These are phyloP conservation scores for Aspergillus uvarum DNA, from an alignment of 2,329 filamentous ascomycete species.

Conservation along the genomic window DNA sequence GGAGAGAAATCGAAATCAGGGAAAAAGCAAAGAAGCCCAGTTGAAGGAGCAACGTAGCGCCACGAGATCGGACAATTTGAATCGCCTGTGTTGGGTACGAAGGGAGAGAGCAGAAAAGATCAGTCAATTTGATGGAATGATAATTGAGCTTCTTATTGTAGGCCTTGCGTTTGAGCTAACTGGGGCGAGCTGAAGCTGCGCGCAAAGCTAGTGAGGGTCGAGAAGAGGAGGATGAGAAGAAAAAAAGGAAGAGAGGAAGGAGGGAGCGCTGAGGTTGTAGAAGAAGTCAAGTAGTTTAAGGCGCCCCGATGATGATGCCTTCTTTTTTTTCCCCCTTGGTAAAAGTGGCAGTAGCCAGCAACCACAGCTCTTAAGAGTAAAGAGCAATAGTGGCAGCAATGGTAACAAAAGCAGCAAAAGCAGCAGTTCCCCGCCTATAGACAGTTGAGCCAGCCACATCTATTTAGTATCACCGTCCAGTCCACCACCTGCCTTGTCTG, in stretches of 20 bases:
- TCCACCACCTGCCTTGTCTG: background rate
- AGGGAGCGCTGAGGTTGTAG: background rate
- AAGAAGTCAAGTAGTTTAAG: background rate
- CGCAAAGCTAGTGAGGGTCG: background rate
- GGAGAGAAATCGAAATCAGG: background rate
- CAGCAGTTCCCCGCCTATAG: background rate
- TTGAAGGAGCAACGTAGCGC: conserved; percentile 12
- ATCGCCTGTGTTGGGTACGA: conserved; percentile 19
- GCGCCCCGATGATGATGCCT: background rate
- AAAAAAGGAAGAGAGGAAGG: background rate
- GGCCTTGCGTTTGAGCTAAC: background rate
- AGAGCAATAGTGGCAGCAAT: too few relatives aligned
- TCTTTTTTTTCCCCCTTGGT: background rate
- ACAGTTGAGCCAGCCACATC: background rate
- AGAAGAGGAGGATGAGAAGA: background rate
- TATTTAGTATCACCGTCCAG: background rate
- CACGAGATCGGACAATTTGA: conserved; percentile 10
- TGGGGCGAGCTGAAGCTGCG: background rate
- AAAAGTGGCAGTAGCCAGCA: too few relatives aligned
- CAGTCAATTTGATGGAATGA: background rate
- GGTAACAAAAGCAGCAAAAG: background rate
- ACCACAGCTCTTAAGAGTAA: too few relatives aligned
- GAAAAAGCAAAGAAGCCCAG: conserved; percentile 2
- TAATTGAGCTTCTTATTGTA: background rate
- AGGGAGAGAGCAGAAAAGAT: conserved; percentile 1